Base-by-base conservation (phyloP, 2,329 filamentous ascomycete genomes). In the Trichoderma citrinoviride region DNA sequence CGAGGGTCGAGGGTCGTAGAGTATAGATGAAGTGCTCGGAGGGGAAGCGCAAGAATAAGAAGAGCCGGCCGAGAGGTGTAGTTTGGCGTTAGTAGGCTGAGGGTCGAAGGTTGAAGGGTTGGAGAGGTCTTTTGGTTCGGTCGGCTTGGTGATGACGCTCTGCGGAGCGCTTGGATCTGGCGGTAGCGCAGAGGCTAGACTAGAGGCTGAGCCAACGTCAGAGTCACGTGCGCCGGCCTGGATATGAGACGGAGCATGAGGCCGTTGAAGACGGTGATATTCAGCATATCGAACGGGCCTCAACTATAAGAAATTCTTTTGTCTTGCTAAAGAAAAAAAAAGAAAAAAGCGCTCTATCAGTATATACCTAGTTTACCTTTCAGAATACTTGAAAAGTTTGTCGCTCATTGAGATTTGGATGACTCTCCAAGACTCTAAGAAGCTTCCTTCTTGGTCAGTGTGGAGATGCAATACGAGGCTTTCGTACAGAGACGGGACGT, bases 201-300 rank as follows among this genome's bases (percentile, higher is more conserved):
- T 53, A 52, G 65, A 50, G 65, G 43, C 23, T 57, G 54, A 46
- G 49, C 25, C 50, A 61, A 65, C 55, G 53, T 57, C 56, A 54
- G 41, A 56, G 65, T 67, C 65, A 67, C 65, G 65, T 67, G 65
- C 29, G 17, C 15, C 5, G 29, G 49, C 17, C 5, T 15, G 21
- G 33, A 14, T 3, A 37, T 37, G 33, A 37, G 33, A 37, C 33
- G 33, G 7, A 37, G 33, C 12, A 5, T 37, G 33, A 33, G 7
- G 10, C 29, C 29, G 29, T 33, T 33, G 10, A 8, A 33, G 29
- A 33, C 29, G 29, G 29, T 33, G 6, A 33, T 29, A 29, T 10
- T n/a, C n/a, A n/a, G n/a, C n/a, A n/a, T n/a, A n/a, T n/a, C n/a
- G n/a, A 8, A 12, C 14, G 12, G 3, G 33, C 33, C 12, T 37